Evolutionary conservation across 306 rosid genomes (phyloP).

Genomic region (Cicer cuneatum): DNA sequence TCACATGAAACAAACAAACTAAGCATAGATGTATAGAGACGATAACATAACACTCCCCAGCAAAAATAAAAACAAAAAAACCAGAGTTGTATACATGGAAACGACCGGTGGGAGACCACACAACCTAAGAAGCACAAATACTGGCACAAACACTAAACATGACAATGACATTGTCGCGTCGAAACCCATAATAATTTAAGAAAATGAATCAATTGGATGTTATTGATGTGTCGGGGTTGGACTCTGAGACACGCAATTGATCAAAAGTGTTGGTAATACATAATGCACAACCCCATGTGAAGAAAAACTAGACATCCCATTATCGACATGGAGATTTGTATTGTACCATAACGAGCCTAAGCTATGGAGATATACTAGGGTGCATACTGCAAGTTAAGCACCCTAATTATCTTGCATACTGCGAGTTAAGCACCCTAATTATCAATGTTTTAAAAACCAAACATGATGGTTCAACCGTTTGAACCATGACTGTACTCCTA

Average conservation of each 20-base stretch:
- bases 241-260: too few relatives aligned
- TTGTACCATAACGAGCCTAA: background rate
- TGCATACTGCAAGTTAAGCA: background rate
- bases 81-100: background rate
- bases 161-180: too few relatives aligned
- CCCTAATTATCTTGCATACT: background rate
- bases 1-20: conserved; percentile 12
- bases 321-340: background rate
- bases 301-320: background rate
- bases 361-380: too few relatives aligned
- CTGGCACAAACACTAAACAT: too few relatives aligned
- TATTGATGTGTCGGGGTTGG: too few relatives aligned
- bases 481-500: background rate
- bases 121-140: too few relatives aligned
- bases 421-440: background rate
- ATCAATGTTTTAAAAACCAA: background rate
- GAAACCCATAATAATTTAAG: too few relatives aligned
- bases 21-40: too few relatives aligned
- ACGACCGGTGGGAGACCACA: background rate
- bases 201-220: too few relatives aligned
- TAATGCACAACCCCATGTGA: background rate
- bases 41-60: too few relatives aligned
- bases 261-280: too few relatives aligned
- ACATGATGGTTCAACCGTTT: background rate
- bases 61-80: too few relatives aligned